Percentiles rank a stretch among this genome's conserved stretches.
Evolutionary conservation across 1,284 basidiomycete species (phyloP).

Genomic region (Marasmius sp.): DNA sequence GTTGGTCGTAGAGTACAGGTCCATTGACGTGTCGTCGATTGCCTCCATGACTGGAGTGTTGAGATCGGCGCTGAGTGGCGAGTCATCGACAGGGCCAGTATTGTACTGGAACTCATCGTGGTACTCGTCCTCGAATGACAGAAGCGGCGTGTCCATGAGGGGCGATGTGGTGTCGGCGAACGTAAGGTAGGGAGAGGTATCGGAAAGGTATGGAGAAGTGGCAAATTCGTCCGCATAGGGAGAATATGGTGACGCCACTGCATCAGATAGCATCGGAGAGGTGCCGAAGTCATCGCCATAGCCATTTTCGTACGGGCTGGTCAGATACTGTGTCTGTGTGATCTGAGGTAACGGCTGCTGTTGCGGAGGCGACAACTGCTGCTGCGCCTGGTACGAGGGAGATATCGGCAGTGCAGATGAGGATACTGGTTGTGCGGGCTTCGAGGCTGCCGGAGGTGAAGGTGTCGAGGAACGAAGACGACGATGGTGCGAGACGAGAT

Average conservation of each 20-base stretch:
- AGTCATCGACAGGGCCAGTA: constrained; percentile 30
- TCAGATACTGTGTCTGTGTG: constrained; percentile 20
- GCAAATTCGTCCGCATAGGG: too few species aligned
- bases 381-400: constrained; percentile 30
- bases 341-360: constrained; percentile 18
- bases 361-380: constrained; percentile 10
- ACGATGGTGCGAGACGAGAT: background rate
- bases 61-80: constrained; percentile 56
- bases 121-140: constrained; percentile 7
- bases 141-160: constrained; percentile 10
- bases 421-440: constrained; percentile 17
- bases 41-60: constrained; percentile 53
- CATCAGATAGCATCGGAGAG: constrained; percentile 8
- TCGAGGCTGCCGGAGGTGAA: constrained; percentile 28
- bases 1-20: constrained; percentile 12
- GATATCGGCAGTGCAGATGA: constrained; percentile 8
- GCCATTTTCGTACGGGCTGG: background rate
- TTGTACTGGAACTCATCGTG: background rate
- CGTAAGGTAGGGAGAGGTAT: background rate
- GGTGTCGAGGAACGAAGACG: constrained; percentile 23
- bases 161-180: constrained; percentile 5
- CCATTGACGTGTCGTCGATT: constrained; percentile 26
- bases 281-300: constrained; percentile 12
- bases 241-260: constrained; percentile 8
- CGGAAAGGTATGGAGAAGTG: too few species aligned